Conservation (phyloP, 495 filamentous ascomycete species). For the Pyronema domesticum region DNA sequence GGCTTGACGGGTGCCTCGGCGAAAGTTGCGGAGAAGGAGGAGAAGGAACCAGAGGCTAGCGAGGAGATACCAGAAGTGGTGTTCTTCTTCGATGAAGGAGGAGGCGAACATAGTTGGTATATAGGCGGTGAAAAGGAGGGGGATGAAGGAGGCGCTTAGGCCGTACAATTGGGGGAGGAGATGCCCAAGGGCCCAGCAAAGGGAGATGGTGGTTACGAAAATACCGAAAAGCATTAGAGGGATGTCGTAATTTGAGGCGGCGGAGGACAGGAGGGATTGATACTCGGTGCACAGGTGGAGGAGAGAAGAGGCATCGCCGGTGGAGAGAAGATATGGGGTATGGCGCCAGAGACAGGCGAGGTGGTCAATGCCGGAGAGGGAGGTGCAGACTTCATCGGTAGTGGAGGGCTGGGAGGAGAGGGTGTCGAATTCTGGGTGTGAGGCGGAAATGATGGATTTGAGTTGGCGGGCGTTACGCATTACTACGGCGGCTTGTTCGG, state of each 20-base stretch:
- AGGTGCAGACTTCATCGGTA: conserved; percentile 28
- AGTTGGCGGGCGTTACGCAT: conserved; percentile 65
- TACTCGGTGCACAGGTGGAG: conserved; percentile 13
- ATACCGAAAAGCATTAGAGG: conserved; percentile 35
- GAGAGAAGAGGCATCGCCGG: too few species aligned
- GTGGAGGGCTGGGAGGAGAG: conserved; percentile 6
- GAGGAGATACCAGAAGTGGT: conserved; percentile 95
- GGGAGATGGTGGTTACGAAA: too few species aligned
- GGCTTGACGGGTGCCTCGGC: neutral
- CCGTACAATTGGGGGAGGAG: too few species aligned
- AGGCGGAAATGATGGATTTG: conserved; percentile 48
- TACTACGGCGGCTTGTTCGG: conserved; percentile 32
- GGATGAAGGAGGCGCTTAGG: too few species aligned
- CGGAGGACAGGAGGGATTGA: conserved; percentile 26
- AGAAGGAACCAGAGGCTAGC: conserved; percentile 58
- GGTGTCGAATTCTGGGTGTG: conserved; percentile 42
- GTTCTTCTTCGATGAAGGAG: conserved; percentile 95
- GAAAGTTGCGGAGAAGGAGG: conserved; percentile 30
- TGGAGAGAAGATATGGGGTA: neutral
- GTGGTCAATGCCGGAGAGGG: conserved; percentile 35
- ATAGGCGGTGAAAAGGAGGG: too few species aligned
- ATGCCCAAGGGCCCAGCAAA: too few species aligned
- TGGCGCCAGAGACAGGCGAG: conserved; percentile 37
- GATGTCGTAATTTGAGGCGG: conserved; percentile 82
- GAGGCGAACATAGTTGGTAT: conserved; percentile 63